phyloP scores from a whole-genome alignment of 495 filamentous ascomycete species.

The Penicillium antarcticum region DNA sequence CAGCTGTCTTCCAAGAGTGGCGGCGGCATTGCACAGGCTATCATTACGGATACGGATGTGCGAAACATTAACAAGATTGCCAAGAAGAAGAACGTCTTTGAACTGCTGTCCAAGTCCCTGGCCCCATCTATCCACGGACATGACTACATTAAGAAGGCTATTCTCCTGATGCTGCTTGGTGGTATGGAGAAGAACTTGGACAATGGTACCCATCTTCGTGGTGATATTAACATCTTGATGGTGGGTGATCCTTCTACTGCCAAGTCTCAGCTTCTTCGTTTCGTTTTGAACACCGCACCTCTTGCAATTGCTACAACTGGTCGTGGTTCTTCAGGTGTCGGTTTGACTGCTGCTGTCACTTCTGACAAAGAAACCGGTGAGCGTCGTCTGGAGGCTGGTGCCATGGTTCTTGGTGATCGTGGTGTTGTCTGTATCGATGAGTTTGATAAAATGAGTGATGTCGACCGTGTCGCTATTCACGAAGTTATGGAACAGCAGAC shows the following conservation, averaged over 20 bases:
- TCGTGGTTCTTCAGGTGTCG: conserved; percentile 94
- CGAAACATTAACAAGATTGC: conserved; percentile 97
- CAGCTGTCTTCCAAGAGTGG: conserved; percentile 94
- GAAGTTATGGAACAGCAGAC: conserved; percentile 99
- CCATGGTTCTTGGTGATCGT: conserved; percentile 96
- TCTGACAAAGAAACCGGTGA: conserved; percentile 97
- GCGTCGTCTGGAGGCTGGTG: conserved; percentile 90
- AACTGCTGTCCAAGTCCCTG: conserved; percentile 89
- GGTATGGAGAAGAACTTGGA: conserved; percentile 99
- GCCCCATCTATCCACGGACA: conserved; percentile 98
- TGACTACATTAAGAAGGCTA: conserved; percentile 97
- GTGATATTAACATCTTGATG: conserved; percentile 99
- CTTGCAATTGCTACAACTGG: conserved; percentile 97
- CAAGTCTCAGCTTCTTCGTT: conserved; percentile 95
- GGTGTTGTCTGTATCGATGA: conserved; percentile 99
- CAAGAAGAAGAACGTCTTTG: conserved; percentile 93
- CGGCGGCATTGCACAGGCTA: conserved; percentile 86
- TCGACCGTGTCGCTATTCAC: conserved; percentile 97
- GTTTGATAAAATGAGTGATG: conserved; percentile 99
- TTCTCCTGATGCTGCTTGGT: conserved; percentile 93
- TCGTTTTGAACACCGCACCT: conserved; percentile 96
- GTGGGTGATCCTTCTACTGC: conserved; percentile 98
- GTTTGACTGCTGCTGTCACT: conserved; percentile 96
- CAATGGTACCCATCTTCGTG: conserved; percentile 95
- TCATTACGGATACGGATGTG: conserved; percentile 96